phyloP scores from a whole-genome alignment of 306 rosid genomes.

The Arachis stenosperma region DNA sequence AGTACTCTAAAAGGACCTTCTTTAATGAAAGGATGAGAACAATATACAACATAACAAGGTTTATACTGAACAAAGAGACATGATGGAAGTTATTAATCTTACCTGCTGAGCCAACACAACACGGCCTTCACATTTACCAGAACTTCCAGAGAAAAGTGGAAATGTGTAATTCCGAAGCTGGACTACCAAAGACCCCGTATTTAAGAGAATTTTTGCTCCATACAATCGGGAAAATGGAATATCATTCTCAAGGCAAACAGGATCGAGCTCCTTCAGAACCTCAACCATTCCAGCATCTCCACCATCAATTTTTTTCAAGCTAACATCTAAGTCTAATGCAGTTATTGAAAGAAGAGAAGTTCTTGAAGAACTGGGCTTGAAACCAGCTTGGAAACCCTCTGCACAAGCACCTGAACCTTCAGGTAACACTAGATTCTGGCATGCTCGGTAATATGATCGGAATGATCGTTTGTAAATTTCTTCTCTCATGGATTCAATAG shows the following conservation, averaged over 20 bases:
- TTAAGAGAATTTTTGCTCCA: slow-evolving; percentile 79
- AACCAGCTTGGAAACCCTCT: slow-evolving; percentile 91
- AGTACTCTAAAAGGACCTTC: slow-evolving; percentile 28
- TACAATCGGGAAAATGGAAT: slow-evolving; percentile 90
- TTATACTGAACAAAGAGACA: slow-evolving; percentile 26
- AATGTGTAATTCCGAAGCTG: slow-evolving; percentile 79
- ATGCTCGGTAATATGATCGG: slow-evolving; percentile 85
- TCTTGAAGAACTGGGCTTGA: slow-evolving; percentile 79
- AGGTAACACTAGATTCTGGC: slow-evolving; percentile 68
- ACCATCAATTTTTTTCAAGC: slow-evolving; percentile 86
- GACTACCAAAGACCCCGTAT: slow-evolving; percentile 68
- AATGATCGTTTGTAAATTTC: slow-evolving; percentile 80
- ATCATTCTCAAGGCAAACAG: slow-evolving; percentile 73
- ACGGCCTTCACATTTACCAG: slow-evolving; percentile 82
- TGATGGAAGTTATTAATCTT: slow-evolving; percentile 31
- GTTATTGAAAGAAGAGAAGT: slow-evolving; percentile 82
- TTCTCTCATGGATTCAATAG: slow-evolving; percentile 59
- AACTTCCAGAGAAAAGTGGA: slow-evolving; percentile 86
- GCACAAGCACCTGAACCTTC: slow-evolving; percentile 90
- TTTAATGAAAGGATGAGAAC: slow-evolving; percentile 8
- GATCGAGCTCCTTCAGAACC: slow-evolving; percentile 84
- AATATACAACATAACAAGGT: slow-evolving; percentile 18
- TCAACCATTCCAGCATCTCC: slow-evolving; percentile 94
- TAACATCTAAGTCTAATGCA: slow-evolving; percentile 74
- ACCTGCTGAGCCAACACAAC: slow-evolving; percentile 98